Evolutionary conservation across 2,329 filamentous ascomycete species (phyloP), one percentile per base, ranked within the genome.

Genomic region (Ambrosiella beaveri): DNA sequence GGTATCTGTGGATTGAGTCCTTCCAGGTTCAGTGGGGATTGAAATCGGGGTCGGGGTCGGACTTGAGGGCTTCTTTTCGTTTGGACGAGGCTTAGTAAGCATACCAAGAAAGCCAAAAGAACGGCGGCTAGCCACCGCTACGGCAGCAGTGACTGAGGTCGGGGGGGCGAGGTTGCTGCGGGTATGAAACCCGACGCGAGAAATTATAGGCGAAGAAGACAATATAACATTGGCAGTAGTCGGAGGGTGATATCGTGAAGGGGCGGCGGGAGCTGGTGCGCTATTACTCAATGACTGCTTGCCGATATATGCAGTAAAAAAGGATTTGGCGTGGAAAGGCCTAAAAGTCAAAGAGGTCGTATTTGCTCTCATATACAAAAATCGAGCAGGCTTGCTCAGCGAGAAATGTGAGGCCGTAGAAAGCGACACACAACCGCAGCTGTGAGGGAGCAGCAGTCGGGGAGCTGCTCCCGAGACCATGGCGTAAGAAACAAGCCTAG

Each of bases 381-480:
- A 17, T 15, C 35, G 44, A 44, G 53, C 44, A 7, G 38, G 38
- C 15, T 44, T 44, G 53, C 37, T 19, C 53, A 35, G 53, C 53
- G 39, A 55, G 40, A 15, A 55, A 17, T 41, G 38, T 15, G 40
- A 13, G 8, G 45, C 27, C 41, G 13, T 11, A 7, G 17, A 39
- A 51, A 17, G n/a, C 17, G 17, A 19, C 15, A 36, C 47, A 36
- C 56, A 52, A 39, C 56, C 47, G 56, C 59, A 56, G 57, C 55
- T 47, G 36, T 58, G 47, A 41, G 74, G 74, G 69, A 75, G 70
- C 70, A 76, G 70, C 68, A 70, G 70, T 65, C 72, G 73, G 64
- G 74, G 74, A 65, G 74, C 69, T 66, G 71, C 70, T 68, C 72
- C 74, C 69, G 73, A 71, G 67, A 71, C 71, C 75, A 77, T 77